Percentiles rank a stretch among this genome's conserved stretches.
Conservation (phyloP, 176 grass and related monocot species). For the Urochloa ruziziensis region DNA sequence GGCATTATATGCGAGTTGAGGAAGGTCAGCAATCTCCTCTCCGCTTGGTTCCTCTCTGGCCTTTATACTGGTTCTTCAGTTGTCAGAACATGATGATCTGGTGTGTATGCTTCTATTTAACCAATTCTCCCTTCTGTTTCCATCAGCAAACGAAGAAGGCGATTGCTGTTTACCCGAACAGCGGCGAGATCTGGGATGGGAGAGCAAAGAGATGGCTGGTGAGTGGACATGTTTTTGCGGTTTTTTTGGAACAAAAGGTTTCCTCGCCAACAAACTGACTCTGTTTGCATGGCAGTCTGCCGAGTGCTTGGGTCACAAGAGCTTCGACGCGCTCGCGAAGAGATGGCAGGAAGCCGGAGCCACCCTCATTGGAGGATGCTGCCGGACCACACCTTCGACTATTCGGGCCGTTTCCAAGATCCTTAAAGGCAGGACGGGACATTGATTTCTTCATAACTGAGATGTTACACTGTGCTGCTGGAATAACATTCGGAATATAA, state of each 20-base stretch:
- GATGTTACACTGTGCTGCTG: neutral
- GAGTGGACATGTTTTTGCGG: slow-evolving; percentile 18
- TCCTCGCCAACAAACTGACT: neutral
- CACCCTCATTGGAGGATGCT: slow-evolving; percentile 71
- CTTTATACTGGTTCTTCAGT: neutral
- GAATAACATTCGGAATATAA: slow-evolving; percentile 10
- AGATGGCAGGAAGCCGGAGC: slow-evolving; percentile 68
- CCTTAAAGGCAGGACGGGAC: slow-evolving; percentile 33
- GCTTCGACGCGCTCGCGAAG: slow-evolving; percentile 55
- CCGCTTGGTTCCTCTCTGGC: neutral
- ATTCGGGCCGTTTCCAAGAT: slow-evolving; percentile 60
- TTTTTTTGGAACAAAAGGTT: neutral
- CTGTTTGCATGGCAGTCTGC: slow-evolving; percentile 35
- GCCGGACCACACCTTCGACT: slow-evolving; percentile 69
- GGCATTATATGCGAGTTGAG: slow-evolving; percentile 57
- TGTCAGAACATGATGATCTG: neutral
- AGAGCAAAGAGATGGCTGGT: slow-evolving; percentile 82
- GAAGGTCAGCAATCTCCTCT: slow-evolving; percentile 41
- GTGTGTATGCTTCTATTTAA: neutral
- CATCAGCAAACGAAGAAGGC: slow-evolving; percentile 69
- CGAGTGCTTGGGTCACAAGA: slow-evolving; percentile 53
- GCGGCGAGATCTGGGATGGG: slow-evolving; percentile 79
- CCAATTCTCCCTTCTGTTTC: neutral
- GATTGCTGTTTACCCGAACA: slow-evolving; percentile 83
- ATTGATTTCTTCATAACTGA: slow-evolving; percentile 4